phyloP scores from a whole-genome alignment of 2,329 filamentous ascomycete species.

The Talaromyces pinophilus region DNA sequence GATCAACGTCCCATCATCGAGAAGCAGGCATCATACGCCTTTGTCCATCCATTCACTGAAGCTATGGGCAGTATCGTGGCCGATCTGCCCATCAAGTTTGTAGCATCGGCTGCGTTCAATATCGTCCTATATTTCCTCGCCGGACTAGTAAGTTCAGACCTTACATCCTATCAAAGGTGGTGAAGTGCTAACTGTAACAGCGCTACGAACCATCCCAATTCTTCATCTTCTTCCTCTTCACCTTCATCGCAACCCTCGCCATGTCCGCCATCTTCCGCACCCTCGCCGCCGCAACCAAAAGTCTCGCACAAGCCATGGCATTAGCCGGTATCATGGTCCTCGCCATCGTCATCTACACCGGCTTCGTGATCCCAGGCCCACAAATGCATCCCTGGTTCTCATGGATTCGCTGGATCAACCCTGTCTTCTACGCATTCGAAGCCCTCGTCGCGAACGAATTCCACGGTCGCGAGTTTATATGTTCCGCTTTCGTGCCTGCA shows the following conservation, averaged over 20 bases:
- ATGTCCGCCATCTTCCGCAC: conserved; percentile 63
- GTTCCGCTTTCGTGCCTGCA: conserved; percentile 50
- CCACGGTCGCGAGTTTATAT: conserved; percentile 58
- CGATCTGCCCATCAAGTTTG: conserved; percentile 81
- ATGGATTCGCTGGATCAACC: conserved; percentile 68
- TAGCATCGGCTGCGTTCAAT: conserved; percentile 75
- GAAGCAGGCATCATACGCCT: conserved; percentile 82
- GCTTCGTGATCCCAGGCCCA: conserved; percentile 62
- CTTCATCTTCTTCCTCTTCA: conserved; percentile 65
- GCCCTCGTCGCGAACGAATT: conserved; percentile 61
- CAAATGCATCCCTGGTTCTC: conserved; percentile 65
- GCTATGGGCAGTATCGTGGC: conserved; percentile 81
- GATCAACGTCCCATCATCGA: conserved; percentile 89
- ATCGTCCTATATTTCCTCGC: conserved; percentile 83
- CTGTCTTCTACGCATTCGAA: conserved; percentile 66
- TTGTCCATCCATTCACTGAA: conserved; percentile 88
- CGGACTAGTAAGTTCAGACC: neutral
- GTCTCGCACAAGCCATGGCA: conserved; percentile 64
- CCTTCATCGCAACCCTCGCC: conserved; percentile 59
- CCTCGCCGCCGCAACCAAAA: conserved; percentile 60
- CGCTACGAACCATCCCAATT: conserved; percentile 50
- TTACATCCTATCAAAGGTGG: neutral
- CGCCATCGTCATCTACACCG: conserved; percentile 66
- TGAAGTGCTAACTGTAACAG: conserved; percentile 27
- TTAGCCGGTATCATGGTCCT: conserved; percentile 56